Base-by-base conservation (phyloP, 2,329 filamentous ascomycete species). In the Thelonectria rubi region DNA sequence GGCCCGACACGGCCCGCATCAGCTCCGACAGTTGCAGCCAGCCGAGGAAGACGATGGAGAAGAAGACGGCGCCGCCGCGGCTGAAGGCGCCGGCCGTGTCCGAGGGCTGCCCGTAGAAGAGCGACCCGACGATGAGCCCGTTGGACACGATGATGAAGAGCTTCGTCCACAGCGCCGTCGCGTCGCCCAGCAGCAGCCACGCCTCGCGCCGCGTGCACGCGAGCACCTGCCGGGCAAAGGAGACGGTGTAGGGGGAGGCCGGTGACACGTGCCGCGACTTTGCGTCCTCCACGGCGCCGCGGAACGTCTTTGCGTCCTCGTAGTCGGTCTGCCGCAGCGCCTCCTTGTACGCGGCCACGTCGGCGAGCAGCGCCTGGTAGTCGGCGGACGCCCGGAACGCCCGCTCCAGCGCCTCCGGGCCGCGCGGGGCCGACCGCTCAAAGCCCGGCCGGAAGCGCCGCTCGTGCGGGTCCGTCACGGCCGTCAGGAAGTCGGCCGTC, bases 21-120 rank as follows among this genome's bases (percentile, higher is more conserved):
- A 94, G 81, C 75, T 95, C 91, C 1, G 88, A 86, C 49, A 96
- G 79, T 71, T 94, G 91, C 14, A 95, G 82, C 90, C 90, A 79
- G 11, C 80, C 77, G 24, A 82, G 74, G 69, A 87, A 84, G 18
- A 88, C 60, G 32, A 84, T 77, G 1, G 80, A 77, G 67, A 84
- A 84, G 73, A 84, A 84, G 45, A 80, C 65, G 8, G 77, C 75
- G 30, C 82, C 80, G 21, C 80, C 79, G 9, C 81, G 77, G 12
- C 76, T 68, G 75, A 89, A 93, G 74, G 91, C 89, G 56, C 88
- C 89, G 1, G 75, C 75, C 0, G 90, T 91, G 47, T 83, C 80
- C 1, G 78, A 65, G 1, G 83, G 77, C 30, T 91, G 78, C 63
- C 91, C 86, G 69, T 93, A 92, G 77, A 95, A 95, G 17, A 95